These are phyloP conservation scores for Penicillium desertorum DNA, from an alignment of 495 filamentous ascomycete genomes.

Conservation along the genomic window DNA sequence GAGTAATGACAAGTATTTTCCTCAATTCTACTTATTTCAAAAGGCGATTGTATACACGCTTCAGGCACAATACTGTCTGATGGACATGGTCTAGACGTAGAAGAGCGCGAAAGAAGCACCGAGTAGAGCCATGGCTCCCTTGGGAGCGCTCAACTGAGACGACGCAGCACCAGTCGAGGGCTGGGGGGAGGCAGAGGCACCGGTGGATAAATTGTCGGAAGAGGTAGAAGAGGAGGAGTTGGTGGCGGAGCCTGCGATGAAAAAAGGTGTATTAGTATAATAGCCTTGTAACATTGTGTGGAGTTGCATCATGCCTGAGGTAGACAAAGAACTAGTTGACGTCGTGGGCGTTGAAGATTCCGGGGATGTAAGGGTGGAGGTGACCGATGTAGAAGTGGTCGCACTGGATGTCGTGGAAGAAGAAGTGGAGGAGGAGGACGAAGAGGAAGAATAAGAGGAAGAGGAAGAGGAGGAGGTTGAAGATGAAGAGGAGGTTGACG, in stretches of 20 bases:
- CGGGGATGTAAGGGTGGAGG: constrained; percentile 13
- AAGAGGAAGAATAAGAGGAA: too few species aligned
- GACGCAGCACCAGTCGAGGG: constrained; percentile 10
- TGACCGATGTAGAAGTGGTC: constrained; percentile 12
- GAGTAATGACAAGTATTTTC: not conserved
- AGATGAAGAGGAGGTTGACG: constrained; percentile 5
- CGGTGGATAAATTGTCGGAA: not conserved
- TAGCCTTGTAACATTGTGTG: constrained; percentile 7
- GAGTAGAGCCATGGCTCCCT: constrained; percentile 13
- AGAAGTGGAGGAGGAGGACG: constrained; percentile 9
- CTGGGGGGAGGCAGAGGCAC: not conserved
- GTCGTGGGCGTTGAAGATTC: constrained; percentile 5
- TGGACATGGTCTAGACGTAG: not conserved
- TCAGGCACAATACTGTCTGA: not conserved
- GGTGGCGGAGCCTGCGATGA: not conserved
- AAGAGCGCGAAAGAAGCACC: constrained; percentile 17
- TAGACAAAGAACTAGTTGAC: constrained; percentile 15
- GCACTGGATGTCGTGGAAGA: constrained; percentile 11
- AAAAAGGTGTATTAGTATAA: constrained; percentile 1
- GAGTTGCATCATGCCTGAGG: constrained; percentile 20
- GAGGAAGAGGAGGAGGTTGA: not conserved
- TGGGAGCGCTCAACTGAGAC: constrained; percentile 12
- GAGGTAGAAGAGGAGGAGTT: not conserved
- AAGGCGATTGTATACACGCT: not conserved
- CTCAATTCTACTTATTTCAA: not conserved